These are phyloP conservation scores for Suillus hirtellus DNA, from an alignment of 768 basidiomycete species.

Conservation along the genomic window DNA sequence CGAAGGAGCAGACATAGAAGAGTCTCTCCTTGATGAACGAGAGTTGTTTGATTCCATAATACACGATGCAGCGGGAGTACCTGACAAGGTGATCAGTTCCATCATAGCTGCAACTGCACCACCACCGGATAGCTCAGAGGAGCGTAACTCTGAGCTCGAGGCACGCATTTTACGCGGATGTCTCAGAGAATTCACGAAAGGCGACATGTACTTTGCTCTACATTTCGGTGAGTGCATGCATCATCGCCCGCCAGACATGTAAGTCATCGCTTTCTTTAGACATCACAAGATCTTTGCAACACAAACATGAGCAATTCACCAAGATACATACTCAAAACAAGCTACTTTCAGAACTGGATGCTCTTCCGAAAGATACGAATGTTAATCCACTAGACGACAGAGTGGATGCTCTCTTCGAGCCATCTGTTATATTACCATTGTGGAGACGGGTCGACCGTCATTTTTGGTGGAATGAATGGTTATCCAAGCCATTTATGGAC, in stretches of 20 bases:
- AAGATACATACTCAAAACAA: slow-evolving; percentile 59
- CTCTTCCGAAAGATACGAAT: slow-evolving; percentile 37
- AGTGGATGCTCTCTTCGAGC: slow-evolving; percentile 64
- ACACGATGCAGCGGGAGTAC: slow-evolving; percentile 45
- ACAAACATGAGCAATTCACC: slow-evolving; percentile 67
- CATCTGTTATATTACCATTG: slow-evolving; percentile 74
- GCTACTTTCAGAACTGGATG: slow-evolving; percentile 63
- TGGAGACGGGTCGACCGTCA: slow-evolving; percentile 89
- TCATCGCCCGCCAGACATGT: not conserved
- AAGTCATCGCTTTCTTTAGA: slow-evolving; percentile 43
- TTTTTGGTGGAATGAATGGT: slow-evolving; percentile 97
- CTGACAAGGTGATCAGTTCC: slow-evolving; percentile 52
- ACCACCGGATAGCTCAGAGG: slow-evolving; percentile 60
- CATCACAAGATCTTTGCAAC: slow-evolving; percentile 79
- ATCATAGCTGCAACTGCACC: slow-evolving; percentile 65
- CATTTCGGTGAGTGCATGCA: slow-evolving; percentile 62
- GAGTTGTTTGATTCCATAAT: slow-evolving; percentile 41
- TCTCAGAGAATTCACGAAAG: slow-evolving; percentile 73
- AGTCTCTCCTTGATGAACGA: slow-evolving; percentile 19
- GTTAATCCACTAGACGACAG: slow-evolving; percentile 34
- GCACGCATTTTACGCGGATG: slow-evolving; percentile 80
- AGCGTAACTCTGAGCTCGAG: slow-evolving; percentile 75
- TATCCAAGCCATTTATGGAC: slow-evolving; percentile 83
- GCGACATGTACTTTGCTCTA: slow-evolving; percentile 90
- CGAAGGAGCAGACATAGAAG: slow-evolving; percentile 13